Evolutionary conservation across 306 rosid genomes (phyloP).

Genomic region (Inga leiocalycina): DNA sequence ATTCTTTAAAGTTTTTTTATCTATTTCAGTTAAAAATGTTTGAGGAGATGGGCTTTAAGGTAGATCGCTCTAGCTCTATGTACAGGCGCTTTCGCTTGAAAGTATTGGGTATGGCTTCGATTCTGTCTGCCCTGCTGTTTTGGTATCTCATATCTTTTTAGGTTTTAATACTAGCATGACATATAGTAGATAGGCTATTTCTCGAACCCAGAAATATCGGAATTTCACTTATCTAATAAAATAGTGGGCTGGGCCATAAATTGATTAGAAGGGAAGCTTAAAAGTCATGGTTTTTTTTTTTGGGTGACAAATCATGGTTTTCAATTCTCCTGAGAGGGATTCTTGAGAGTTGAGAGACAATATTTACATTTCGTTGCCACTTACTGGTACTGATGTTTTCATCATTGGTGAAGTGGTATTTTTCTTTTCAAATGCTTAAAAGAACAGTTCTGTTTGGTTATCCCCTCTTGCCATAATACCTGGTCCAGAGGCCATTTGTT

Average conservation of each 20-base stretch:
- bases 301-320: too few relatives aligned
- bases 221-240: background rate
- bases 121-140: conserved; percentile 9
- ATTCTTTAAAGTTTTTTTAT: background rate
- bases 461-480: background rate
- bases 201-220: background rate
- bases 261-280: conserved; percentile 10
- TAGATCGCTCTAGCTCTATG: conserved; percentile 67
- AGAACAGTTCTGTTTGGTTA: background rate
- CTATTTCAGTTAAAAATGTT: conserved; percentile 76
- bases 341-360: background rate
- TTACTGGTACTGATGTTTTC: background rate
- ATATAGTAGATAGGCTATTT: conserved; percentile 1
- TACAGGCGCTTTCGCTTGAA: conserved; percentile 84
- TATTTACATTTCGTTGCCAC: background rate
- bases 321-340: background rate
- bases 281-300: background rate
- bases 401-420: background rate
- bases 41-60: conserved; percentile 93
- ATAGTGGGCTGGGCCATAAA: background rate
- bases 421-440: background rate
- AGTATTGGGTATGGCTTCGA: conserved; percentile 60
- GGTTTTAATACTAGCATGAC: conserved; percentile 9
- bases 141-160: conserved; percentile 2
- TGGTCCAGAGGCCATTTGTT: background rate